Evolutionary conservation across 1,284 basidiomycete species (phyloP).

Genomic region (Heterobasidion parviporum): DNA sequence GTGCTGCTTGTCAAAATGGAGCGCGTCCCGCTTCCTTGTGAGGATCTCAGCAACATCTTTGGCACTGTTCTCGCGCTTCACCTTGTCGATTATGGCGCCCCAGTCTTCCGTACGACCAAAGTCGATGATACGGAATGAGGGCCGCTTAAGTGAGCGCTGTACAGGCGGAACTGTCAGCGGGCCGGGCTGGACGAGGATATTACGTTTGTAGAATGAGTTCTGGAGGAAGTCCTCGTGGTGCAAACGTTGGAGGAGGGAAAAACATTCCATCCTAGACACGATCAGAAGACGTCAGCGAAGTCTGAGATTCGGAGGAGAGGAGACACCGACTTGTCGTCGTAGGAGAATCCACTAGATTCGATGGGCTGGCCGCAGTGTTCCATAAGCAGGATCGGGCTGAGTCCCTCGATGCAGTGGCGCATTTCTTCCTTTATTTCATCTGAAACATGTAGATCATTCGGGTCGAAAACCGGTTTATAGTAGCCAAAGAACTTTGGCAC

Average conservation of each 20-base stretch:
- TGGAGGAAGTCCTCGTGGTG: conserved; percentile 32
- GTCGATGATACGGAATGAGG: conserved; percentile 44
- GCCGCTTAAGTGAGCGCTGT: conserved; percentile 14
- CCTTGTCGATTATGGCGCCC: background rate
- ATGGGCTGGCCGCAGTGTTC: conserved; percentile 40
- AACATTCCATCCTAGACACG: conserved; percentile 28
- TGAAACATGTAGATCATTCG: background rate
- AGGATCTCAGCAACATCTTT: too few relatives aligned
- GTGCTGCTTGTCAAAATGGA: too few relatives aligned
- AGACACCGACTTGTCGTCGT: conserved; percentile 22
- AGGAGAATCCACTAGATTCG: conserved; percentile 19
- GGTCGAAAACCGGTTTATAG: conserved; percentile 28
- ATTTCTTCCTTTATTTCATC: conserved; percentile 4
- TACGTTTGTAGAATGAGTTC: conserved; percentile 33
- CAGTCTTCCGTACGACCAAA: conserved; percentile 27
- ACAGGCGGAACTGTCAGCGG: conserved; percentile 29
- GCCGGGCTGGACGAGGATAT: conserved; percentile 38
- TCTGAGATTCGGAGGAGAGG: background rate
- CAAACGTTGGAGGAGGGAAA: conserved; percentile 33
- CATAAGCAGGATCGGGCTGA: conserved; percentile 38
- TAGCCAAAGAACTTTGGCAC: conserved; percentile 50
- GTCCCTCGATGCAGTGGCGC: conserved; percentile 14
- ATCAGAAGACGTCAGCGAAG: background rate
- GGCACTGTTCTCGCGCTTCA: too few relatives aligned
- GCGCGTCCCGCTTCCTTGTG: too few relatives aligned